Evolutionary conservation across 163 green algal species (phyloP), one percentile per base, ranked within the genome.

Genomic region (Chloroidium sp.): DNA sequence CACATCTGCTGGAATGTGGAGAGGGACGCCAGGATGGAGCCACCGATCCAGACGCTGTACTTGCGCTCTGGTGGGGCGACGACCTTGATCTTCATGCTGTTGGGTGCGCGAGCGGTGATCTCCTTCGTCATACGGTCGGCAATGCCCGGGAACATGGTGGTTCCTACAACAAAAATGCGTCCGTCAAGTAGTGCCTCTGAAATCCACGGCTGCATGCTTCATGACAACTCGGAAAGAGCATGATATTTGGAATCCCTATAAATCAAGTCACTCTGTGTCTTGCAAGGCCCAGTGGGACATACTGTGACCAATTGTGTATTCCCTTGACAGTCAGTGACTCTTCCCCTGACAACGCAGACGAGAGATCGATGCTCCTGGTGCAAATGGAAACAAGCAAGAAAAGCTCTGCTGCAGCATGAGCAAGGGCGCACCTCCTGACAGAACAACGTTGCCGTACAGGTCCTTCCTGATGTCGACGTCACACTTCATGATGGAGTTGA

Each of bases 401-500:
- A 36, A 36, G 36, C 64, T 10, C 64, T 72, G 6, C 64, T 6
- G 64, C 64, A 72, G 64, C 64, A 72, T 72, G 6, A 72, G 6
- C 6, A 72, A 10, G 64, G 64, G 64, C 79, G 1, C 62, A 81
- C 79, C 69, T 78, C 86, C 95, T 13, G 93, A 98, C 69, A 99
- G 89, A 72, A 99, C 96, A 62, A 99, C 97, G 89, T 99, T 99
- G 83, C 88, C 91, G 87, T 99, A 99, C 36, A 99, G 89, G 85
- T 99, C 96, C 90, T 98, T 98, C 76, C 96, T 88, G 88, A 99
- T 99, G 84, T 99, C 96, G 1, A 98, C 93, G 79, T 99, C 96
- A 82, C 96, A 99, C 91, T 98, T 98, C 95, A 99, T 98, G 91
- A 99, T 98, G 75, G 92, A 97, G 87, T 98, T 98, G 93, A 98